Evolutionary conservation across 805 yeast genomes (phyloP), one percentile per base, ranked within the genome.

Genomic region (Saccharomycopsis schoenii): DNA sequence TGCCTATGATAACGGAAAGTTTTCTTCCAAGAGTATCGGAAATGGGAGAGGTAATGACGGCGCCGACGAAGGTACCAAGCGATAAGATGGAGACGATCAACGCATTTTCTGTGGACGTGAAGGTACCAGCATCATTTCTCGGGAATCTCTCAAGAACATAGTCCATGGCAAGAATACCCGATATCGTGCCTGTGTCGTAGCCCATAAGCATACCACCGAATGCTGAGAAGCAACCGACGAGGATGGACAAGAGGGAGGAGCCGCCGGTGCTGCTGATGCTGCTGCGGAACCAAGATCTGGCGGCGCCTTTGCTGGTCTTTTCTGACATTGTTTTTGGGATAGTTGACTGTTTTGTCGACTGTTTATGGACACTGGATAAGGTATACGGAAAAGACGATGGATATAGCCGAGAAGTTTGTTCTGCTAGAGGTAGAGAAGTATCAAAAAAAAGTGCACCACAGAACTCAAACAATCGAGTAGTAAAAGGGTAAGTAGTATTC

Each of bases 11-110:
- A 51, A 82, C 73, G 62, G 79, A 72, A 66, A 75, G 76, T 68
- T 80, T 78, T 73, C 89, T 81, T 47, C 89, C 88, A 55, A 75
- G 64, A 29, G 67, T 72, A 64, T 84, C 88, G 59, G 81, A 73
- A 41, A 81, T 69, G 64, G 83, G 84, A 42, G 88, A 84, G 43
- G 85, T 83, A 59, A 77, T 66, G 51, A 85, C 71, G 25, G 91
- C 86, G 62, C 93, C 93, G 63, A 78, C 74, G 67, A 84, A 83
- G 15, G 90, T 86, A 64, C 93, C 92, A 59, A 83, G 77, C n/a
- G 89, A 84, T 59, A 86, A 76, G 61, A 85, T 82, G n/a, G 89
- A 86, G 17, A 88, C 86, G 56, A 86, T 81, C 41, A 87, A 68
- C 52, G 84, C 81, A 64, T 82, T 72, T 68, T 81, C 82, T 64